Percentiles rank a stretch among this genome's conserved stretches.
These are phyloP conservation scores for Microbotryum scabiosae DNA, from an alignment of 1,284 basidiomycete genomes.

Conservation along the genomic window DNA sequence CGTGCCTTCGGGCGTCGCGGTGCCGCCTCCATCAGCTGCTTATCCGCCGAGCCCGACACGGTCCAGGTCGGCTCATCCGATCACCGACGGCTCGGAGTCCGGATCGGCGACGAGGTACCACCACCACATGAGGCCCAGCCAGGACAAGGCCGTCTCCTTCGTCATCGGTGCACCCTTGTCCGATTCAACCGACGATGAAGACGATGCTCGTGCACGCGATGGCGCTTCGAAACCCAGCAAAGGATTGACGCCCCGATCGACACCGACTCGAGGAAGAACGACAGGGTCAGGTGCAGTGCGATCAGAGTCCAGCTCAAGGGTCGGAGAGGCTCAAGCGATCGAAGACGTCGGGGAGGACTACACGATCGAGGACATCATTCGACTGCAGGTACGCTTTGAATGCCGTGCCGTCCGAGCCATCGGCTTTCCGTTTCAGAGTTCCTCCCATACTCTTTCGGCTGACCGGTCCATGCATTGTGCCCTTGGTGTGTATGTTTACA, in stretches of 20 bases:
- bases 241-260: neutral
- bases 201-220: neutral
- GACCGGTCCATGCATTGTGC: too few species aligned
- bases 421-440: neutral
- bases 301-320: neutral
- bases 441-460: too few species aligned
- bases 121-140: slow-evolving; percentile 1
- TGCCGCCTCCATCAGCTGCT: too few species aligned
- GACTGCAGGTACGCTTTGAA: slow-evolving; percentile 12
- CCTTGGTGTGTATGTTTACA: neutral
- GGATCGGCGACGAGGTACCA: neutral
- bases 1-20: too few species aligned
- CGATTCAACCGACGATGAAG: slow-evolving; percentile 16
- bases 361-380: slow-evolving; percentile 13
- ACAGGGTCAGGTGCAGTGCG: neutral
- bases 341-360: neutral
- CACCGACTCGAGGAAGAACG: neutral
- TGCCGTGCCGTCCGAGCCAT: neutral
- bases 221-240: too few species aligned
- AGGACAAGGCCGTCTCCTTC: slow-evolving; percentile 16
- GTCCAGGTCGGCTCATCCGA: too few species aligned
- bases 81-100: neutral
- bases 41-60: too few species aligned
- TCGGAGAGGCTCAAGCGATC: neutral
- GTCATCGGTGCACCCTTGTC: slow-evolving; percentile 11